Conservation (phyloP, 176 grass and related monocot genomes). For the Carex pumila region DNA sequence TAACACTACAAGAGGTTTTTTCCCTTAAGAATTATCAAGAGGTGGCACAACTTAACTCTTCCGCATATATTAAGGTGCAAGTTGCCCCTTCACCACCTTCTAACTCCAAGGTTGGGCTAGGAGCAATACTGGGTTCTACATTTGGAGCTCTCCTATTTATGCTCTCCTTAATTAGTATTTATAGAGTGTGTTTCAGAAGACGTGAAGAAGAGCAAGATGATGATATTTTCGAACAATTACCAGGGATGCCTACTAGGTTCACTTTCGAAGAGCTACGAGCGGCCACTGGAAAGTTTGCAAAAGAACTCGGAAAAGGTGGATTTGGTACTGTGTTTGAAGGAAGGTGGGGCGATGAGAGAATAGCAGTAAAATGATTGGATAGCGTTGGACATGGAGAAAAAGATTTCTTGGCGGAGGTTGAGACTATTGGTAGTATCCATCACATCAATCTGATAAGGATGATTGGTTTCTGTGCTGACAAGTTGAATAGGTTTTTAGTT, state of each 20-base stretch:
- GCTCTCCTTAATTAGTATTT: not conserved
- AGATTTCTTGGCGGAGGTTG: constrained; percentile 47
- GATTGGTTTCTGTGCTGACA: constrained; percentile 39
- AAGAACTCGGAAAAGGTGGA: constrained; percentile 35
- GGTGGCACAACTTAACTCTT: not conserved
- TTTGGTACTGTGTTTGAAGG: constrained; percentile 37
- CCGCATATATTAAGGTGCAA: constrained; percentile 33
- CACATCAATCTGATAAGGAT: constrained; percentile 44
- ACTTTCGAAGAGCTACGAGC: constrained; percentile 12
- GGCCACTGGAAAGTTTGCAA: constrained; percentile 16
- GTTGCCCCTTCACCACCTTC: not conserved
- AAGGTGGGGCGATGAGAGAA: not conserved
- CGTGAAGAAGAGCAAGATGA: not conserved
- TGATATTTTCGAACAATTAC: not conserved
- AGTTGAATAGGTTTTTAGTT: constrained; percentile 32
- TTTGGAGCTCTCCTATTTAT: not conserved
- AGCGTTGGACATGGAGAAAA: constrained; percentile 23
- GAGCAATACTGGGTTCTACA: not conserved
- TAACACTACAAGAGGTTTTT: constrained; percentile 11
- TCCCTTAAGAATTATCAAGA: not conserved
- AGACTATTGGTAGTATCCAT: constrained; percentile 41
- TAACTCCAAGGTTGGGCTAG: not conserved
- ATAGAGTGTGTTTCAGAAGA: not conserved
- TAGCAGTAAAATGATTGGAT: constrained; percentile 40
- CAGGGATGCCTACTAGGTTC: constrained; percentile 27